Percentiles rank a stretch among this genome's conserved stretches.
Evolutionary conservation across 148 eudicot species (phyloP).

Genomic region (Euryodendron excelsum): DNA sequence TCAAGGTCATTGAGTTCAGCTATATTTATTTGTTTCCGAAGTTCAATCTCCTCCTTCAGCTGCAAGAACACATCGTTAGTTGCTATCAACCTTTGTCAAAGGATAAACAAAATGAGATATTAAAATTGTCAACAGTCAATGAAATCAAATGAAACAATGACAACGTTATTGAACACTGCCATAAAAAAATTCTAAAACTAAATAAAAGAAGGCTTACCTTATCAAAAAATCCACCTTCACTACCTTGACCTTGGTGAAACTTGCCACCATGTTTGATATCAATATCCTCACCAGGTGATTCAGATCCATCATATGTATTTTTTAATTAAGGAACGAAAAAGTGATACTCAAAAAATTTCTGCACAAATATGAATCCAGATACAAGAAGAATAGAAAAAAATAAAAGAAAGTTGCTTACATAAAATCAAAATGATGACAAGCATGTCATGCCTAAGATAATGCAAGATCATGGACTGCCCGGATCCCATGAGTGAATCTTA

Average conservation of each 20-base stretch:
- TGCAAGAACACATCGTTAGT: conserved; percentile 28
- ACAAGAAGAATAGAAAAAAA: neutral
- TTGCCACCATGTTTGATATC: conserved; percentile 41
- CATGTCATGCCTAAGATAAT: conserved; percentile 6
- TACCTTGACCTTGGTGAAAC: conserved; percentile 35
- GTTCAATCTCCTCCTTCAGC: conserved; percentile 87
- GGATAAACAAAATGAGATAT: neutral
- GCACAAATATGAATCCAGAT: neutral
- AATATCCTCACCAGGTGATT: conserved; percentile 55
- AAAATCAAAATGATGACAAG: neutral
- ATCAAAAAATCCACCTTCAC: conserved; percentile 64
- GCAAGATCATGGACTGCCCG: conserved; percentile 13
- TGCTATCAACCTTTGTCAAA: neutral
- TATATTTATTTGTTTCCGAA: conserved; percentile 70
- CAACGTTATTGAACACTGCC: neutral
- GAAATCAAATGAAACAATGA: neutral
- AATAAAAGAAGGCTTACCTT: conserved; percentile 52
- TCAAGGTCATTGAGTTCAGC: conserved; percentile 92
- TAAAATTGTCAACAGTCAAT: neutral
- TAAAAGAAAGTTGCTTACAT: neutral
- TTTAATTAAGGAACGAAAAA: conserved; percentile 54
- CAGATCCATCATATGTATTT: conserved; percentile 55
- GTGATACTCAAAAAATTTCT: neutral
- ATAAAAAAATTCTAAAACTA: neutral
- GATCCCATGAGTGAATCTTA: neutral